phyloP scores from a whole-genome alignment of 306 rosid species.

The Sicyos baderoa region DNA sequence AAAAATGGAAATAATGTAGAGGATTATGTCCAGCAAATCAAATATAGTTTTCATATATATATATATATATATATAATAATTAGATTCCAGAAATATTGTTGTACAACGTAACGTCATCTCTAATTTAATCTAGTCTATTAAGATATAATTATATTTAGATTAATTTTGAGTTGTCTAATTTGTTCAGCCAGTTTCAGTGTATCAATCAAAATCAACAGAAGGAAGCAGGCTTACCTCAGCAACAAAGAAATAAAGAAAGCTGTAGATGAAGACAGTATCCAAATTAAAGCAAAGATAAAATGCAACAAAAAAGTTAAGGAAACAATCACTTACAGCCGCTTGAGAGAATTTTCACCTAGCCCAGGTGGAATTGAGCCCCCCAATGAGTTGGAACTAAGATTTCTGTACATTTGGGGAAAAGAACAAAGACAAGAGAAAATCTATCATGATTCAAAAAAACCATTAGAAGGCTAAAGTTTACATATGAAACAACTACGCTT shows the following conservation, averaged over 20 bases:
- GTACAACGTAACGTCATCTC: background rate
- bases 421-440: background rate
- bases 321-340: slow-evolving; percentile 54
- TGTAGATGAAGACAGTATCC: background rate
- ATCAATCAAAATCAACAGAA: background rate
- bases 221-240: background rate
- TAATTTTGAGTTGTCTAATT: slow-evolving; percentile 3
- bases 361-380: slow-evolving; percentile 59
- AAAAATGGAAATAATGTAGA: background rate
- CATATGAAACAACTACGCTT: no score
- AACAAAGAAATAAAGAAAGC: background rate
- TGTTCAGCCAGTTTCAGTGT: background rate
- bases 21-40: background rate
- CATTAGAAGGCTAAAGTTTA: slow-evolving; percentile 10
- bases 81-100: background rate
- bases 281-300: background rate
- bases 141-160: background rate
- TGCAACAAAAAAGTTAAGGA: slow-evolving; percentile 4
- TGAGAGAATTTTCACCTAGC: slow-evolving; percentile 58
- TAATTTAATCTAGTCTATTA: slow-evolving; percentile 6
- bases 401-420: slow-evolving; percentile 40
- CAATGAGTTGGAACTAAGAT: slow-evolving; percentile 72
- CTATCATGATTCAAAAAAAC: background rate
- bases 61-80: background rate
- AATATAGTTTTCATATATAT: no score